Base-by-base conservation (phyloP, 2,329 filamentous ascomycete species). In the Akanthomyces muscarius region DNA sequence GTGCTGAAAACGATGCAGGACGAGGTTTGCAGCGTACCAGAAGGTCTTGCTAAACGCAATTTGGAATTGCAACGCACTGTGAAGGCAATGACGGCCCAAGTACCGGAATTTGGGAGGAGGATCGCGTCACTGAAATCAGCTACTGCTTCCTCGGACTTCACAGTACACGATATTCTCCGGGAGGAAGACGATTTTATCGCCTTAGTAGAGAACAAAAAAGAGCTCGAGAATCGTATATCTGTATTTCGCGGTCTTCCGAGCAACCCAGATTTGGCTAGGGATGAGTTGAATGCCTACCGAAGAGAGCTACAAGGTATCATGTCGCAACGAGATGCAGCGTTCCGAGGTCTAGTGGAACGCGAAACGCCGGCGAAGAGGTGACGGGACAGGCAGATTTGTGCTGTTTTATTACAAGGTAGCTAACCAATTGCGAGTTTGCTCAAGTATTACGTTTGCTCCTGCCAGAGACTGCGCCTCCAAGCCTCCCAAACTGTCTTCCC, bases 191-290 rank as follows among this genome's bases (percentile, higher is more conserved):
- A 80, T 3, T 85, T 90, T 33, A 72, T 85, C 25, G 76, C 76
- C 2, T 74, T 94, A 47, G 77, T 88, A 42, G 76, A 81, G 5
- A 75, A 75, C 33, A 87, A 89, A 62, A 83, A 82, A 65, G 78
- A 79, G 10, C 75, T 93, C 50, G 87, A 91, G 64, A 73, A 74
- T 1, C 83, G 88, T 65, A 79, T 94, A 21, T 80, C 80, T 44
- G 81, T 81, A 25, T 96, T 92, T 68, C 84, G 87, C 60, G 87
- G 89, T 7, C 74, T 97, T 64, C 90, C 92, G 1, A 87, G 86
- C 6, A 87, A 96, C 70, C 76, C 84, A 10, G 83, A 87, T 54
- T 81, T 84, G 53, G 92, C 92, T 42, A 83, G 88, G 68, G 76
- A 80, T n/a, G 87, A 91, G 71, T 80, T 97, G 33, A 89, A 90